A percentile compares a stretch with the other conserved stretches of the same genome.
These are phyloP conservation scores for Eucalyptus marginata DNA, from an alignment of 345 rosid genomes.

Conservation along the genomic window DNA sequence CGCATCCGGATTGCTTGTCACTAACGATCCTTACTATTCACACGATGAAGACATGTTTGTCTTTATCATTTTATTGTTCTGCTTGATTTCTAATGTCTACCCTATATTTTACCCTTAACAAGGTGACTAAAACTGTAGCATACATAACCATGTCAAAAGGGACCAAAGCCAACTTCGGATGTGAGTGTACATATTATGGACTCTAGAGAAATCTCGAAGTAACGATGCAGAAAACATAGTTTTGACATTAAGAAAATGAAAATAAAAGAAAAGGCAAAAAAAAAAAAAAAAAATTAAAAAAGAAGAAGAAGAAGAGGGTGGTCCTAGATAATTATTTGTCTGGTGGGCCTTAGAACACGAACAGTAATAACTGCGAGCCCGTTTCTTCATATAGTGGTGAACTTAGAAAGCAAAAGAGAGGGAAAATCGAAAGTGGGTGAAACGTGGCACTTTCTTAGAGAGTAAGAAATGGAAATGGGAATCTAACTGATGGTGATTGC, in stretches of 20 bases:
- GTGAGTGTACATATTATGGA: neutral
- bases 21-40: neutral
- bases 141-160: neutral
- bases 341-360: neutral
- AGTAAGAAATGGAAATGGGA: conserved; percentile 17
- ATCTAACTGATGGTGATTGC: neutral
- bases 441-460: conserved; percentile 31
- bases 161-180: neutral
- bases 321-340: neutral
- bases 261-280: neutral
- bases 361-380: neutral
- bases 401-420: neutral
- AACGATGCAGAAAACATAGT: neutral
- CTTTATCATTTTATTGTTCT: fast-evolving
- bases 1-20: fast-evolving
- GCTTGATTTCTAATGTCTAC: neutral
- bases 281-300: fast-evolving
- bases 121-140: neutral
- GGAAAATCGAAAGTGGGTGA: neutral
- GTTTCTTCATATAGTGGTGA: neutral
- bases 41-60: neutral
- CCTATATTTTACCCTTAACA: too few relatives aligned
- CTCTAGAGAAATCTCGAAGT: neutral
- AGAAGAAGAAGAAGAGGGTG: neutral
- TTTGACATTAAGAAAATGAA: neutral